Percentiles rank a stretch among this genome's conserved stretches.
These are phyloP conservation scores for Typha latifolia DNA, from an alignment of 176 grass and related monocot genomes.

Conservation along the genomic window DNA sequence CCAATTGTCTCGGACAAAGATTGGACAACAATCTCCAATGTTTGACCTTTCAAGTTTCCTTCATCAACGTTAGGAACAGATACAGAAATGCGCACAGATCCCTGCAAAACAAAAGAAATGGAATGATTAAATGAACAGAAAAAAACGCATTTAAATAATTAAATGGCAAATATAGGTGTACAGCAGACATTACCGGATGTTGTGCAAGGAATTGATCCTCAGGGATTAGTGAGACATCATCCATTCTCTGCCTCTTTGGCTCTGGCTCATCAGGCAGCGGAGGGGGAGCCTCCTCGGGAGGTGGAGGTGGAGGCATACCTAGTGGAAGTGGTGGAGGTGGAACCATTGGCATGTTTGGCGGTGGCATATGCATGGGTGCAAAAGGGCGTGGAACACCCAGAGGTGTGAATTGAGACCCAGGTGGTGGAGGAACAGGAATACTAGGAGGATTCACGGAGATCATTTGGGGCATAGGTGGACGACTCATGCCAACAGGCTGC, in stretches of 20 bases:
- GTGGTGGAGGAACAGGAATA: constrained; percentile 52
- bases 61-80: constrained; percentile 88
- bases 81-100: constrained; percentile 57
- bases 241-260: constrained; percentile 76
- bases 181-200: constrained; percentile 53
- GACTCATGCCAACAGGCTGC: constrained; percentile 31
- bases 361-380: constrained; percentile 37
- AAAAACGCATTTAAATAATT: neutral
- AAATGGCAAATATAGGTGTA: neutral
- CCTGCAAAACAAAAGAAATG: constrained; percentile 31
- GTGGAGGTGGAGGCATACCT: constrained; percentile 57
- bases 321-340: constrained; percentile 44
- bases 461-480: neutral
- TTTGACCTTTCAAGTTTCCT: constrained; percentile 90
- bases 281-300: constrained; percentile 68
- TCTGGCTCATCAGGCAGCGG: constrained; percentile 93
- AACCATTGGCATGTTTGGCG: constrained; percentile 38
- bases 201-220: constrained; percentile 80
- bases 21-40: constrained; percentile 68
- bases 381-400: constrained; percentile 31
- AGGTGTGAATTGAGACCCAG: constrained; percentile 57
- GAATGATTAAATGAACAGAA: constrained; percentile 19
- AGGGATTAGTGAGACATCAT: constrained; percentile 75
- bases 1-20: constrained; percentile 76
- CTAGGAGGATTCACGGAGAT: constrained; percentile 16